These are phyloP conservation scores for Penicillium bialowiezense DNA, from an alignment of 495 filamentous ascomycete genomes.

Conservation along the genomic window DNA sequence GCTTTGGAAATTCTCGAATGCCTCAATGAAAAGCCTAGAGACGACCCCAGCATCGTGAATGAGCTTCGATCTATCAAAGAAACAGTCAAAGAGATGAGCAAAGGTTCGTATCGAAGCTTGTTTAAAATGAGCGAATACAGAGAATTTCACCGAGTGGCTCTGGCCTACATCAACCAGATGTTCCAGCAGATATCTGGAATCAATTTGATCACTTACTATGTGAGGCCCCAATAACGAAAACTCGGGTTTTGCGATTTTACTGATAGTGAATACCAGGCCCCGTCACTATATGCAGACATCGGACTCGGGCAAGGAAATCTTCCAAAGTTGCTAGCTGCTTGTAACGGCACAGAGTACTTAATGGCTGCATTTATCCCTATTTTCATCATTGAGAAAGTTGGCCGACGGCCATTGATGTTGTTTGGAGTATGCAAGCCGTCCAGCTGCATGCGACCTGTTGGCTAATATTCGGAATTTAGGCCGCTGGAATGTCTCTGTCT, in stretches of 20 bases:
- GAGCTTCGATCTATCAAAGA: conserved; percentile 57
- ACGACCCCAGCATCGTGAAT: conserved; percentile 53
- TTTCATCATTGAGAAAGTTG: conserved; percentile 61
- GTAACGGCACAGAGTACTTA: conserved; percentile 67
- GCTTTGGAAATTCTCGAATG: conserved; percentile 60
- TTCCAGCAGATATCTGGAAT: conserved; percentile 63
- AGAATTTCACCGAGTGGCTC: conserved; percentile 64
- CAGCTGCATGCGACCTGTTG: background rate
- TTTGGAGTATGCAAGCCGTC: conserved; percentile 44
- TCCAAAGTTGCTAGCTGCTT: conserved; percentile 44
- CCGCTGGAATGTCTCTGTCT: conserved; percentile 55
- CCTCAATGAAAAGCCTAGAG: conserved; percentile 32
- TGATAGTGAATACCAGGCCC: conserved; percentile 32
- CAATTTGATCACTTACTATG: conserved; percentile 68
- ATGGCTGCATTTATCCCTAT: conserved; percentile 65
- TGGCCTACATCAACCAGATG: conserved; percentile 57
- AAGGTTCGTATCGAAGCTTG: conserved; percentile 56
- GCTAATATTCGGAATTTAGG: conserved; percentile 4
- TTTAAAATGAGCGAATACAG: conserved; percentile 49
- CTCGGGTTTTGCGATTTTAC: conserved; percentile 26
- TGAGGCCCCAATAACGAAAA: conserved; percentile 31
- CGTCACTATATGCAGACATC: conserved; percentile 31
- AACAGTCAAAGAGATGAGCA: conserved; percentile 61
- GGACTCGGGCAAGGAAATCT: conserved; percentile 42
- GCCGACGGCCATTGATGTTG: conserved; percentile 64